Conservation (phyloP, 2,329 filamentous ascomycete species). For the Bisporella sp. region DNA sequence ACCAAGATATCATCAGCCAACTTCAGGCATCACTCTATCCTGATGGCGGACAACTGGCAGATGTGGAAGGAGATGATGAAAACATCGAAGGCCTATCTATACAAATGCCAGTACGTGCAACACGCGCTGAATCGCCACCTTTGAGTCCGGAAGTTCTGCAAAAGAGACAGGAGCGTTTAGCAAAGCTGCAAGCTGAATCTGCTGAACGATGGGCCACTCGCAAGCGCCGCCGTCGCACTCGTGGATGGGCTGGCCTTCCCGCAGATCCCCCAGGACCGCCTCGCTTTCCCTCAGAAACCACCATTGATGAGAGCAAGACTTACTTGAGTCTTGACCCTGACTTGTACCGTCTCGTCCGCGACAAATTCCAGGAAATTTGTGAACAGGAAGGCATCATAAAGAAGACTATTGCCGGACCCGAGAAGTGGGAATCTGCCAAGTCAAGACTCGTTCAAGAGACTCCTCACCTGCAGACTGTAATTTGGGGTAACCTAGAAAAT, state of each 20-base stretch:
- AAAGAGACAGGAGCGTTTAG: slow-evolving; percentile 46
- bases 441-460: slow-evolving; percentile 58
- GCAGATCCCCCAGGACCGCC: slow-evolving; percentile 62
- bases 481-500: slow-evolving; percentile 51
- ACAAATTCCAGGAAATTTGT: slow-evolving; percentile 65
- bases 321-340: slow-evolving; percentile 58
- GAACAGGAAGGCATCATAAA: slow-evolving; percentile 60
- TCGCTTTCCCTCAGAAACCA: slow-evolving; percentile 76
- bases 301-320: slow-evolving; percentile 69
- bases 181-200: slow-evolving; percentile 50
- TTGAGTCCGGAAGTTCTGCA: slow-evolving; percentile 40
- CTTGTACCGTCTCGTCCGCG: slow-evolving; percentile 57
- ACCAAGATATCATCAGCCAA: slow-evolving; percentile 28
- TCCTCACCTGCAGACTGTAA: slow-evolving; percentile 53
- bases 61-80: slow-evolving; percentile 19
- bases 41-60: slow-evolving; percentile 20
- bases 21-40: slow-evolving; percentile 27
- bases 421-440: slow-evolving; percentile 68
- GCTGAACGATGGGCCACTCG: slow-evolving; percentile 54
- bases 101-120: slow-evolving; percentile 7
- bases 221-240: slow-evolving; percentile 62
- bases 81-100: slow-evolving; percentile 21
- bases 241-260: slow-evolving; percentile 60
- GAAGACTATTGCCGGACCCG: slow-evolving; percentile 67
- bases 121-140: slow-evolving; percentile 24